A percentile compares a stretch with the other conserved stretches of the same genome.
These are phyloP conservation scores for Tuber melanosporum DNA, from an alignment of 495 filamentous ascomycete genomes.

Conservation along the genomic window DNA sequence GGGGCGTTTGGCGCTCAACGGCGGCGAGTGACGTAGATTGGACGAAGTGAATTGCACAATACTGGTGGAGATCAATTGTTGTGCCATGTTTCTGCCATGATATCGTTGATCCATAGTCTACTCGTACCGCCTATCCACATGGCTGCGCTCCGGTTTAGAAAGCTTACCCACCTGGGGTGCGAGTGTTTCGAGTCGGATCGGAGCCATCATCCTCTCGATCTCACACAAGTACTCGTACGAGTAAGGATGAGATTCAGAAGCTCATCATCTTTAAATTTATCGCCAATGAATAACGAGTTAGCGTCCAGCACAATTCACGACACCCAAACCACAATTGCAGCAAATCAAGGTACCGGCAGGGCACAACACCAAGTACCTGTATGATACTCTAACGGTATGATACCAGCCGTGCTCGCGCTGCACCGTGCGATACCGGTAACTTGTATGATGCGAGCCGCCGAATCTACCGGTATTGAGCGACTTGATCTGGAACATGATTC, in stretches of 20 bases:
- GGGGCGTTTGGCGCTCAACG: neutral
- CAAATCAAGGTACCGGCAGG: neutral
- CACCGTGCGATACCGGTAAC: neutral
- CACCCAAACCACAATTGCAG: neutral
- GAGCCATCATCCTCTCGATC: neutral
- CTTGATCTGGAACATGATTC: neutral
- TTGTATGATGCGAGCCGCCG: neutral
- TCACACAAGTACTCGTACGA: neutral
- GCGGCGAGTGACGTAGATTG: conserved; percentile 1
- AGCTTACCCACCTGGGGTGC: neutral
- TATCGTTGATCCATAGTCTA: neutral
- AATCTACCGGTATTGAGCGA: neutral
- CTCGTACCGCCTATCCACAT: neutral
- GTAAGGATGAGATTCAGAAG: neutral
- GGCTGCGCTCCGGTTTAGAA: neutral
- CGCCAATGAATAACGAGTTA: neutral
- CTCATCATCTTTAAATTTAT: neutral
- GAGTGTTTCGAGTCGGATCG: neutral
- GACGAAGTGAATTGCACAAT: neutral
- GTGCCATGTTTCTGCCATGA: neutral
- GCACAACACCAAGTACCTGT: neutral
- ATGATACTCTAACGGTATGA: no score
- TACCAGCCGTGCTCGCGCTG: neutral
- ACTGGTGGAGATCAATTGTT: neutral
- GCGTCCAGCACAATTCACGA: neutral